Conservation (phyloP, 2,329 filamentous ascomycete genomes). For the Talaromyces rugulosus region DNA sequence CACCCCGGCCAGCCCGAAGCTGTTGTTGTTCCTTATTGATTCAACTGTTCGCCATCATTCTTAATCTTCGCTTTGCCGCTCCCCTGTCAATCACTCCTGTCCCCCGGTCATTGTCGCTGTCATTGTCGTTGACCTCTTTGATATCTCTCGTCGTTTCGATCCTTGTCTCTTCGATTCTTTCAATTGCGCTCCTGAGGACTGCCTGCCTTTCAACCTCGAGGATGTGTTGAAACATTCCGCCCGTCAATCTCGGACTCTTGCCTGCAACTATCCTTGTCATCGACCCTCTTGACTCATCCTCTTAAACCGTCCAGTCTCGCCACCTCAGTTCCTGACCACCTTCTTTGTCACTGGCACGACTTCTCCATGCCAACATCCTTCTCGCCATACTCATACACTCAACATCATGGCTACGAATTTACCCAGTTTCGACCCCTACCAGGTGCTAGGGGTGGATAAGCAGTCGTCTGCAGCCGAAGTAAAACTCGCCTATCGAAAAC, state of each 20-base stretch:
- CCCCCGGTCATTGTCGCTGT: neutral
- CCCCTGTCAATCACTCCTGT: constrained; percentile 9
- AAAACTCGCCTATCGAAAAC: constrained; percentile 75
- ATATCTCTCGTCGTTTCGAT: neutral
- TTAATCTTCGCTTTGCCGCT: neutral
- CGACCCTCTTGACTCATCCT: neutral
- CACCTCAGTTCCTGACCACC: neutral
- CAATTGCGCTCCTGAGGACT: constrained; percentile 6
- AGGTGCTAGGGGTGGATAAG: constrained; percentile 66
- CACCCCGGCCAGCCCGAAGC: constrained; percentile 8
- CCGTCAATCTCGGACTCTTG: neutral
- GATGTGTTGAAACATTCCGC: constrained; percentile 3
- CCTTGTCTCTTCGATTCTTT: neutral
- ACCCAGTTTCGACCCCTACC: constrained; percentile 67
- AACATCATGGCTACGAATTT: constrained; percentile 21
- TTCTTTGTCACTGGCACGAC: neutral
- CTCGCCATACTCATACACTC: neutral
- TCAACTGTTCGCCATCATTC: constrained; percentile 6
- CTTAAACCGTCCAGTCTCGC: neutral
- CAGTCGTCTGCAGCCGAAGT: constrained; percentile 69
- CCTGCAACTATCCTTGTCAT: neutral
- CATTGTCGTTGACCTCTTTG: neutral
- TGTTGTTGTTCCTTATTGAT: neutral
- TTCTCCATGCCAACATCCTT: constrained; percentile 6
- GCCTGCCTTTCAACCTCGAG: neutral